phyloP scores from a whole-genome alignment of 78 protist genomes.

The Dictyostelium intermedium region DNA sequence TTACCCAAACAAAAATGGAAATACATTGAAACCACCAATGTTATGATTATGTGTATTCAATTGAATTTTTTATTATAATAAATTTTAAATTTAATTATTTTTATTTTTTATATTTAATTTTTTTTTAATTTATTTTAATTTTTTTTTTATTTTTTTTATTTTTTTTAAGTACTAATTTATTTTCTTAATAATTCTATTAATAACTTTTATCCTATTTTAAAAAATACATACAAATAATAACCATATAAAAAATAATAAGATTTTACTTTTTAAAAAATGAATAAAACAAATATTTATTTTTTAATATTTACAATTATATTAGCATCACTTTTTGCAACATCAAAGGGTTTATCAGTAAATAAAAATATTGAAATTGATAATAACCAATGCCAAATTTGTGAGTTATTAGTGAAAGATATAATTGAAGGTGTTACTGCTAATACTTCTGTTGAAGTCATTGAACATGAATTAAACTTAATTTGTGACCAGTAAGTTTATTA shows the following conservation, averaged over 20 bases:
- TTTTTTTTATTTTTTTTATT: neutral
- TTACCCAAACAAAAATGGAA: neutral
- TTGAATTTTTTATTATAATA: no score
- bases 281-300: neutral
- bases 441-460: neutral
- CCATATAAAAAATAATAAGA: neutral
- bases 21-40: neutral
- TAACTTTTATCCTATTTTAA: no score
- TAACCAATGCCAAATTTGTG: constrained; percentile 12
- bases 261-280: neutral
- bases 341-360: neutral
- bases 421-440: neutral
- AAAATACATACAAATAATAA: neutral
- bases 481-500: neutral
- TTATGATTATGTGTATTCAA: neutral
- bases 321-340: neutral
- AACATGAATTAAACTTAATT: neutral
- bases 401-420: neutral
- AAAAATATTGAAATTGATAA: neutral
- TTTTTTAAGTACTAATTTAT: neutral
- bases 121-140: no score
- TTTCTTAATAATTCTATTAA: neutral
- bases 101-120: no score
- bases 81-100: no score
- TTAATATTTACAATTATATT: neutral